Percentiles rank a stretch among this genome's conserved stretches.
These are phyloP conservation scores for Wallacemonas sp. DNA, from an alignment of 208 protist species.

Conservation along the genomic window DNA sequence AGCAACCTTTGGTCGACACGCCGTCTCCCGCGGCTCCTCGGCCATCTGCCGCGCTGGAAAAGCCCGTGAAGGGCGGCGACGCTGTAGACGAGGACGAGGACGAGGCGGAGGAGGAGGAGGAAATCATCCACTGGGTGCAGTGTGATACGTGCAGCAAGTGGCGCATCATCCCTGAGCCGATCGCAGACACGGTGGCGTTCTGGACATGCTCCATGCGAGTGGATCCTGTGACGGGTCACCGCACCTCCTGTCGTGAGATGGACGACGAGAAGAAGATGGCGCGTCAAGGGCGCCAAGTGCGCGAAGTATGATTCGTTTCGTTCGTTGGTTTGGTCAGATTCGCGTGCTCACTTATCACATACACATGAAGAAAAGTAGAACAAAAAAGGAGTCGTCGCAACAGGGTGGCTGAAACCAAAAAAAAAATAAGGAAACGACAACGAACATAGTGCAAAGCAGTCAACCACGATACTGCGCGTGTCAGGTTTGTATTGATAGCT, in stretches of 20 bases:
- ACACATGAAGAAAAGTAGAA: too few relatives aligned
- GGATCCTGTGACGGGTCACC: conserved; percentile 27
- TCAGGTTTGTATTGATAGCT: too few relatives aligned
- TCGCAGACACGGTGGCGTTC: conserved; percentile 30
- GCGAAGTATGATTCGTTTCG: conserved; percentile 7
- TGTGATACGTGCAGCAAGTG: conserved; percentile 84
- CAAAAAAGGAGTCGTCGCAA: too few relatives aligned
- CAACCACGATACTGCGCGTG: too few relatives aligned
- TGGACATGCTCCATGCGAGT: conserved; percentile 79
- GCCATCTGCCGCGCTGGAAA: too few relatives aligned
- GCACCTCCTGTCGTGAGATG: conserved; percentile 61
- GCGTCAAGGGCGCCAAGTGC: conserved; percentile 9
- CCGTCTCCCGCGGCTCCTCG: too few relatives aligned
- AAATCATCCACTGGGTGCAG: conserved; percentile 83
- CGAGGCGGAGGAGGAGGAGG: conserved; percentile 17
- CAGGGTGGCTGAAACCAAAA: too few relatives aligned
- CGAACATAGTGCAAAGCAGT: too few relatives aligned
- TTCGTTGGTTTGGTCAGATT: too few relatives aligned
- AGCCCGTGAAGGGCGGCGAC: neutral
- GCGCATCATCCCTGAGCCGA: conserved; percentile 68
- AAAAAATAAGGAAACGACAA: too few relatives aligned
- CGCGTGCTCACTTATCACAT: too few relatives aligned
- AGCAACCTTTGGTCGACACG: neutral
- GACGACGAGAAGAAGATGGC: conserved; percentile 61
- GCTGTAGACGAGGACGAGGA: neutral